phyloP scores from a whole-genome alignment of 192 early-diverging fungal genomes.

The Mortierella alpina region DNA sequence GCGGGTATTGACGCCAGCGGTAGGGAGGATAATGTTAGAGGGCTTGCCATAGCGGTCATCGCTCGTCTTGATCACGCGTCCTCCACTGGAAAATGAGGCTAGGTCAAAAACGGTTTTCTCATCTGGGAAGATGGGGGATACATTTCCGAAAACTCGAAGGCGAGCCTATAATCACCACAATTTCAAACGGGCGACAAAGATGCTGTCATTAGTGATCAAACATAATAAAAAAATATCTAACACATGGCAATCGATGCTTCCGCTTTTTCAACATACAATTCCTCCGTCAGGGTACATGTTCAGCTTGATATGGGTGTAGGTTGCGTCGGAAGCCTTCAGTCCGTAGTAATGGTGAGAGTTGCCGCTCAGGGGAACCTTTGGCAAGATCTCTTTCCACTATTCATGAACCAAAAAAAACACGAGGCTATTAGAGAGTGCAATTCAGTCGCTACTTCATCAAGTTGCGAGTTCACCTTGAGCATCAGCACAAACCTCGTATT shows the following conservation, averaged over 20 bases:
- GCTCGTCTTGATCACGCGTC: constrained; percentile 70
- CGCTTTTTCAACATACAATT: constrained; percentile 57
- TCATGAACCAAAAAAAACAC: not conserved
- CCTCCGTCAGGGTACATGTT: constrained; percentile 89
- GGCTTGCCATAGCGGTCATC: constrained; percentile 88
- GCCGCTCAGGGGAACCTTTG: constrained; percentile 78
- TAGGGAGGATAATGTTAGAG: constrained; percentile 81
- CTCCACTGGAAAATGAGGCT: constrained; percentile 75
- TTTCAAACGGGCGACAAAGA: constrained; percentile 53
- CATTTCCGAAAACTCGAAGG: constrained; percentile 78
- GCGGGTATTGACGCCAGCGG: constrained; percentile 80
- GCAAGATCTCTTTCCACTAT: constrained; percentile 67
- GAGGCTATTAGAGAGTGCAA: not conserved
- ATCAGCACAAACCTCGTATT: constrained; percentile 48
- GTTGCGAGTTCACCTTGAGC: not conserved
- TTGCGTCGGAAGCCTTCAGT: constrained; percentile 59
- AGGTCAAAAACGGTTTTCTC: constrained; percentile 66
- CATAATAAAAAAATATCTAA: not conserved
- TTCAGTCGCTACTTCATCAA: not conserved
- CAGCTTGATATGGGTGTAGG: constrained; percentile 75
- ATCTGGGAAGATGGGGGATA: constrained; percentile 68
- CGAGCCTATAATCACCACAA: constrained; percentile 69
- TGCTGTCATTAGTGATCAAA: constrained; percentile 27
- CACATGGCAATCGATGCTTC: not conserved
- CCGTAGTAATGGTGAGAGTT: constrained; percentile 77